Conservation (phyloP, 2,329 filamentous ascomycete genomes). For the Hansfordia pulvinata region DNA sequence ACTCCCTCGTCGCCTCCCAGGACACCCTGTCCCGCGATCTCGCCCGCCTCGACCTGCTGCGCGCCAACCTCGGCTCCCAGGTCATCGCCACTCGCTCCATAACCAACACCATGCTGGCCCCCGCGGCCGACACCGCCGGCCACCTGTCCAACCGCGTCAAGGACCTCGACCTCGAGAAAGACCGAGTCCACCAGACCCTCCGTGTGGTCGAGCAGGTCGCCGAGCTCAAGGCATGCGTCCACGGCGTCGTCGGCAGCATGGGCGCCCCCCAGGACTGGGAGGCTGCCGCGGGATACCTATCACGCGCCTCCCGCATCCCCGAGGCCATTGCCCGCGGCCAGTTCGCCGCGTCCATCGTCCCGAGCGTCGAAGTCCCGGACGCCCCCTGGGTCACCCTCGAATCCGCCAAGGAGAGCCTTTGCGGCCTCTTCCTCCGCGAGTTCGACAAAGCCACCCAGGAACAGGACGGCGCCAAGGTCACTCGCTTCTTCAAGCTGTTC, state of each 20-base stretch:
- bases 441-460: slow-evolving; percentile 86
- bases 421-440: slow-evolving; percentile 80
- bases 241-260: slow-evolving; percentile 92
- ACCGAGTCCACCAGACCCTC: slow-evolving; percentile 78
- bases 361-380: slow-evolving; percentile 90
- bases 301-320: slow-evolving; percentile 70
- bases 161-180: slow-evolving; percentile 80
- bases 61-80: slow-evolving; percentile 78
- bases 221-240: slow-evolving; percentile 90
- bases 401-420: slow-evolving; percentile 77
- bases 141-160: slow-evolving; percentile 80
- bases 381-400: slow-evolving; percentile 77
- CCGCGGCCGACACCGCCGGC: slow-evolving; percentile 72
- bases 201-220: slow-evolving; percentile 90
- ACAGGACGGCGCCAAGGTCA: slow-evolving; percentile 79
- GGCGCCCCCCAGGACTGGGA: slow-evolving; percentile 98
- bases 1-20: slow-evolving; percentile 68
- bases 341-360: slow-evolving; percentile 87
- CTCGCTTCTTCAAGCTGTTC: slow-evolving; percentile 95
- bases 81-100: slow-evolving; percentile 71
- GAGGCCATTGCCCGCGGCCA: slow-evolving; percentile 65
- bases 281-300: slow-evolving; percentile 80
- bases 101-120: slow-evolving; percentile 80
- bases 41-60: slow-evolving; percentile 73
- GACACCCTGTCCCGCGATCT: slow-evolving; percentile 79